Evolutionary conservation across 441 rosid species (phyloP), one percentile per base, ranked within the genome.

Genomic region (Erodium texanum): DNA sequence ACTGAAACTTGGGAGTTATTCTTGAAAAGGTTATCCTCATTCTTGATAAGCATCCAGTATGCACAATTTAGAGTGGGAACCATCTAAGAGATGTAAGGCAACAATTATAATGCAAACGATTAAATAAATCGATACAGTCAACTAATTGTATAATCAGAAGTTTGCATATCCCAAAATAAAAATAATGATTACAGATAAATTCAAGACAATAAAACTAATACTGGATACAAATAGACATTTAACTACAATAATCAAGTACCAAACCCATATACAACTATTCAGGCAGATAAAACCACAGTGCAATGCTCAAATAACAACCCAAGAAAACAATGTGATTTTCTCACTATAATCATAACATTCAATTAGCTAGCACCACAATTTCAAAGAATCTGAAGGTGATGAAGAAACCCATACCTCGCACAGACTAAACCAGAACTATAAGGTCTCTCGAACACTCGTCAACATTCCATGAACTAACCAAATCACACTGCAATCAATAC

Each of bases 401-500:
- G 16, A 4, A 20, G 8, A 12, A 24, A 24, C 34, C 64, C 64
- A 23, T 61, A 61, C 64, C 64, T 61, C 64, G 11, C 27, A 58
- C 27, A 58, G 27, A 58, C 20, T 5, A 58, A 58, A 58, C 0
- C 64, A 61, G 5, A 29, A 24, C 10, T 24, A 34, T 32, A 61
- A 61, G 16, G 27, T 3, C 15, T 22, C 2, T 12, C 1, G n/a
- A 3, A 58, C 14, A 22, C 4, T 10, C 18, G 19, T 58, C 32
- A 4, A 24, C 11, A 7, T 59, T 3, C 11, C 24, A 58, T 11
- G 27, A 19, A 20, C 62, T 56, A 12, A 1, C n/a, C 14, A 61
- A 61, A 23, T 61, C 29, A 61, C 34, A 32, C 64, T 61, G 34
- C 64, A 61, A 61, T 23, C 64, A 61, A 61, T 11, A 12, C 64